Evolutionary conservation across 331 rosid species (phyloP), one percentile per base, ranked within the genome.

Genomic region (Arachis monticola): DNA sequence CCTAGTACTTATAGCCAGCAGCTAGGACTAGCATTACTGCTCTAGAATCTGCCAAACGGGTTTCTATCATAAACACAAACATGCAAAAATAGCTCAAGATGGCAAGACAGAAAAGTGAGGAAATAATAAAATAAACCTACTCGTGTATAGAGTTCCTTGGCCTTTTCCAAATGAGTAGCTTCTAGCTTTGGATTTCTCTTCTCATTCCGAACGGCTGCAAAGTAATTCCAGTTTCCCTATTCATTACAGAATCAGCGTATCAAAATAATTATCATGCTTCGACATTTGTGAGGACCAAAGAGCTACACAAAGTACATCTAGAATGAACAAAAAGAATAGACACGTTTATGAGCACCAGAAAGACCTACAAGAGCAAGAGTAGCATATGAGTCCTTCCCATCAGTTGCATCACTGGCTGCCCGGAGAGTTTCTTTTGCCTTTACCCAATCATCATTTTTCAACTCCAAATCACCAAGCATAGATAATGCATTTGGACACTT

Each of bases 161-260:
- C 82, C 86, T 95, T 95, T 79, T 95, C 99, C 85, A 92, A 88
- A 84, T 95, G 99, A 58, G 99, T 92, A 72, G 98, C 99, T 83
- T 95, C 99, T 84, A 95, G 87, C 89, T 95, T 95, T 62, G 99
- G 99, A 79, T 86, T 87, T 86, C 99, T 87, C 83, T 95, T 95
- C 84, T 95, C 99, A 77, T 95, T 95, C 52, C 98, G 99, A 83
- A 95, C 88, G 57, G 99, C 98, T 0, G 99, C 97, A 76, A 95
- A 95, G 90, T 95, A 92, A 91, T 92, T 95, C 98, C 99, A 95
- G 87, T 95, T 92, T 50, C 99, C 99, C 99, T 95, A 73, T 60
- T 78, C 86, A 81, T 78, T 63, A 62, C 70, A 79, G 70, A 85
- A 64, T 46, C 73, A 80, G 47, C 32, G 59, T 48, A 57, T 84